These are phyloP conservation scores for Rhizopogon vesiculosus DNA, from an alignment of 768 basidiomycete species.

Conservation along the genomic window DNA sequence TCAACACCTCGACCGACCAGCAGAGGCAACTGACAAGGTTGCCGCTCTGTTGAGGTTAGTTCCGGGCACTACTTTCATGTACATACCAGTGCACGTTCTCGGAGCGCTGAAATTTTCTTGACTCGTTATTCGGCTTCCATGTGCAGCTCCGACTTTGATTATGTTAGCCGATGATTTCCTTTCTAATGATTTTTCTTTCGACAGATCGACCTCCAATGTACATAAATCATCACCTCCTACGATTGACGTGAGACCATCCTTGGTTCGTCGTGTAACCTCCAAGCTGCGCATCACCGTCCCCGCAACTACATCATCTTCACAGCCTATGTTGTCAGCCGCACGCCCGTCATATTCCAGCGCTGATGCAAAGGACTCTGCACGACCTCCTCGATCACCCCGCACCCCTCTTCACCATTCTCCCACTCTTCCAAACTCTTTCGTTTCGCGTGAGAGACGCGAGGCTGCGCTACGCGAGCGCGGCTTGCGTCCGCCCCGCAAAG, in stretches of 20 bases:
- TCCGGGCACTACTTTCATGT: neutral
- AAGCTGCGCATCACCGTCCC: slow-evolving; percentile 21
- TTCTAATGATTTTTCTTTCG: neutral
- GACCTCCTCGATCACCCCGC: slow-evolving; percentile 5
- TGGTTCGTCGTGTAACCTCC: slow-evolving; percentile 27
- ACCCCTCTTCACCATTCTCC: slow-evolving; percentile 3
- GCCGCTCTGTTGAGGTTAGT: slow-evolving; percentile 11
- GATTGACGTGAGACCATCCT: slow-evolving; percentile 7
- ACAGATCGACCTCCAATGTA: neutral
- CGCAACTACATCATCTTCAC: neutral
- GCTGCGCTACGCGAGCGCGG: slow-evolving; percentile 61
- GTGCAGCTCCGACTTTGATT: neutral
- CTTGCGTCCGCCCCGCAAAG: slow-evolving; percentile 41
- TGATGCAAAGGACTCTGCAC: neutral
- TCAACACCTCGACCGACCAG: neutral
- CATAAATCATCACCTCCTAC: neutral
- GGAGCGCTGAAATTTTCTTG: neutral
- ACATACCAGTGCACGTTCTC: too few species aligned
- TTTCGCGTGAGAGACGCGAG: slow-evolving; percentile 27
- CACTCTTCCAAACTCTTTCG: slow-evolving; percentile 16
- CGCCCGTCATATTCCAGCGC: slow-evolving; percentile 9
- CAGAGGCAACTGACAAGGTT: slow-evolving; percentile 2
- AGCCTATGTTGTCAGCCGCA: slow-evolving; percentile 6
- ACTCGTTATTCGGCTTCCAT: neutral
- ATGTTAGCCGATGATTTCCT: neutral